Conservation (phyloP, 805 yeast genomes). For the Candida arabinofermentans region DNA sequence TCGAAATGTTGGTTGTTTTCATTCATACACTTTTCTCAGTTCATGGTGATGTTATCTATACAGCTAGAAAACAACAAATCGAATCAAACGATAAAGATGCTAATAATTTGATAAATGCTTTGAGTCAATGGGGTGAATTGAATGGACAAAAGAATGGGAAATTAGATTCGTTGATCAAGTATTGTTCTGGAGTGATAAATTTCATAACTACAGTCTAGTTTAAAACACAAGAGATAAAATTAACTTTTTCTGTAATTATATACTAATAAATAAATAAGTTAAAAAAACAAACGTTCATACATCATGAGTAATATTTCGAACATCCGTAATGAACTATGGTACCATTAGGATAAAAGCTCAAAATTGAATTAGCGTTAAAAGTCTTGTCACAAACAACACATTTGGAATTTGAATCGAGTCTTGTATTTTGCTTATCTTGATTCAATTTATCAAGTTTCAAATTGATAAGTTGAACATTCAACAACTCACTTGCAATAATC, state of each 20-base stretch:
- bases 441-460: conserved; percentile 38
- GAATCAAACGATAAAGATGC: conserved; percentile 27
- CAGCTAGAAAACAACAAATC: conserved; percentile 14
- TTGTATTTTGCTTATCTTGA: conserved; percentile 32
- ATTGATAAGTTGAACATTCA: conserved; percentile 49
- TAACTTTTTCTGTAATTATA: neutral
- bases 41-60: conserved; percentile 74
- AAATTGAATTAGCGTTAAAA: conserved; percentile 40
- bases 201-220: conserved; percentile 44
- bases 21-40: conserved; percentile 66
- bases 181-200: conserved; percentile 74
- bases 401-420: conserved; percentile 40
- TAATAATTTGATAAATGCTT: conserved; percentile 33
- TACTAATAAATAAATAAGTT: neutral
- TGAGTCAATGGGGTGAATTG: conserved; percentile 43
- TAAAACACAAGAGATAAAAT: neutral
- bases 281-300: neutral
- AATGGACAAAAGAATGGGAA: conserved; percentile 40
- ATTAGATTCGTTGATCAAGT: conserved; percentile 67
- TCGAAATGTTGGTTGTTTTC: conserved; percentile 79
- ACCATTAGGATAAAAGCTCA: conserved; percentile 43
- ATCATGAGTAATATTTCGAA: conserved; percentile 13
- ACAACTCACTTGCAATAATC: conserved; percentile 42
- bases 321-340: conserved; percentile 59
- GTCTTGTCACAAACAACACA: conserved; percentile 59